phyloP scores from a whole-genome alignment of 2,329 filamentous ascomycete genomes.

The Pseudopyricularia javanii region DNA sequence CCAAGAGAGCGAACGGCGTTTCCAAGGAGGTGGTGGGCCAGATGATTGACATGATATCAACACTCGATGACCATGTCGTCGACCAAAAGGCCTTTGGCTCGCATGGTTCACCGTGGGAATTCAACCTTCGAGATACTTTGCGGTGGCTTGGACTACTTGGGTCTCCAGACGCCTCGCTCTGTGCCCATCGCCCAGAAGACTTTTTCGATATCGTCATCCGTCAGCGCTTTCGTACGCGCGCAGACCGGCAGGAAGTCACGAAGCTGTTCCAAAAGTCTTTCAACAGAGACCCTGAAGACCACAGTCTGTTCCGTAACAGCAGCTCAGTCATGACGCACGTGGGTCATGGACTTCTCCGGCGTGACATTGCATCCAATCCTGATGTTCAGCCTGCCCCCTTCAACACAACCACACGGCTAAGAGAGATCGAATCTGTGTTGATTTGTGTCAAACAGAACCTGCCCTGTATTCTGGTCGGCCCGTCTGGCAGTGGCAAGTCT shows the following conservation, averaged over 20 bases:
- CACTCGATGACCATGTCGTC: constrained; percentile 61
- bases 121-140: constrained; percentile 82
- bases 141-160: constrained; percentile 71
- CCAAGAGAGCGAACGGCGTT: constrained; percentile 60
- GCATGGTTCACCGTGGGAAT: constrained; percentile 79
- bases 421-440: constrained; percentile 74
- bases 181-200: constrained; percentile 49
- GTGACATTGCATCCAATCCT: constrained; percentile 40
- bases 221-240: constrained; percentile 70
- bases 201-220: constrained; percentile 73
- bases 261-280: constrained; percentile 58
- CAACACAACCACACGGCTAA: constrained; percentile 38
- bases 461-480: constrained; percentile 78
- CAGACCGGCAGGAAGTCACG: constrained; percentile 54
- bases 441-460: constrained; percentile 77
- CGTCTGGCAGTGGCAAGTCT: constrained; percentile 80
- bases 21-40: constrained; percentile 44
- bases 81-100: constrained; percentile 44
- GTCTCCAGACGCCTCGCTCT: constrained; percentile 37
- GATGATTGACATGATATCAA: constrained; percentile 69
- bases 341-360: constrained; percentile 58
- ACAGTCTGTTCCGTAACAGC: constrained; percentile 62
- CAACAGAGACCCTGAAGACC: constrained; percentile 32
- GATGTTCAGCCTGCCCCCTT: not conserved
- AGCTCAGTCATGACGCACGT: constrained; percentile 59